phyloP scores from a whole-genome alignment of 2,329 filamentous ascomycete species.

The Penicillium nordicum region DNA sequence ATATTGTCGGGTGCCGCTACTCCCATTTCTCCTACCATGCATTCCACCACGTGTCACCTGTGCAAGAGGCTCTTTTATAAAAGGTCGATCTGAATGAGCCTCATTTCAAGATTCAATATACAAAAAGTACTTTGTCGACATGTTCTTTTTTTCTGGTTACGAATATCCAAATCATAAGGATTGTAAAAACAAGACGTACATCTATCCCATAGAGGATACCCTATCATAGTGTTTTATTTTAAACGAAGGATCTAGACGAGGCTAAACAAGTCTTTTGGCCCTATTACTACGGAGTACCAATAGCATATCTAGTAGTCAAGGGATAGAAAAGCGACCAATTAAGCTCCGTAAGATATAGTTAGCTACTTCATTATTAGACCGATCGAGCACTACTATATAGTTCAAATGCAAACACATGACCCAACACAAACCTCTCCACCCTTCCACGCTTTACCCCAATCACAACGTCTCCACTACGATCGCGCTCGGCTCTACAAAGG shows the following conservation, averaged over 20 bases:
- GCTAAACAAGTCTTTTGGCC: not conserved
- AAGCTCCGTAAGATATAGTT: too few relatives aligned
- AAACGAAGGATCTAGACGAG: not conserved
- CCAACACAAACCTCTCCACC: too few relatives aligned
- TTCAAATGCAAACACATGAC: not conserved
- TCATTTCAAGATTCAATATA: not conserved
- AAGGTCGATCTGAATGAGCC: not conserved
- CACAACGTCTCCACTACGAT: too few relatives aligned
- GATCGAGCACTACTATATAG: not conserved
- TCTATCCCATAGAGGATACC: not conserved
- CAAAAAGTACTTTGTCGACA: not conserved
- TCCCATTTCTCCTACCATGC: not conserved
- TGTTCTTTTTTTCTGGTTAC: too few relatives aligned
- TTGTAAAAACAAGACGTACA: not conserved
- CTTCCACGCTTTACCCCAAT: too few relatives aligned
- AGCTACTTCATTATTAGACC: too few relatives aligned
- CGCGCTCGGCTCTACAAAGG: too few relatives aligned
- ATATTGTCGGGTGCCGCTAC: not conserved
- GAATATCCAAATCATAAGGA: not conserved
- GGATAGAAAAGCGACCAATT: too few relatives aligned
- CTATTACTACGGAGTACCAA: not conserved
- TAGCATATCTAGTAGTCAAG: not conserved
- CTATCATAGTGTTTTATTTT: not conserved
- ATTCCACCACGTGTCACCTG: not conserved
- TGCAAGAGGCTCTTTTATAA: not conserved